Evolutionary conservation across 306 rosid species (phyloP).

Genomic region (Gleditsia sinensis): DNA sequence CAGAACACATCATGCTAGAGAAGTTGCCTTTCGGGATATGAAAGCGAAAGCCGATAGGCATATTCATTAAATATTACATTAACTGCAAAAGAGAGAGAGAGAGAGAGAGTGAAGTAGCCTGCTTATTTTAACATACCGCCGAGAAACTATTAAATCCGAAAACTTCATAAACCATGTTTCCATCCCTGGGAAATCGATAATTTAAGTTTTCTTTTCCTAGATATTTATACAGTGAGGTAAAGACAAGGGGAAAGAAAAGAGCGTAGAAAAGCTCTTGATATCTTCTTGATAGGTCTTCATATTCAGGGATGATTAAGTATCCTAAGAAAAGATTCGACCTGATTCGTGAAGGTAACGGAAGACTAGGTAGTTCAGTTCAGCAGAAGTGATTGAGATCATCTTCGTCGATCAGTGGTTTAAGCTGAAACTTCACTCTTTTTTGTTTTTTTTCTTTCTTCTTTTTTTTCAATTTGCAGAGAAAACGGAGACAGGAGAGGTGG

Average conservation of each 20-base stretch:
- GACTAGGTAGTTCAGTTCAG: constrained; percentile 53
- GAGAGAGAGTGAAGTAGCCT: background rate
- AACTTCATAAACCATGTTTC: background rate
- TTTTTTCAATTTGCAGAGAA: too few relatives aligned
- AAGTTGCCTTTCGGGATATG: background rate
- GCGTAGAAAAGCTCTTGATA: background rate
- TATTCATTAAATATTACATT: background rate
- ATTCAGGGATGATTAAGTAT: background rate
- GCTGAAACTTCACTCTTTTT: background rate
- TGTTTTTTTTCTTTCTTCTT: too few relatives aligned
- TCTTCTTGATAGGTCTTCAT: background rate
- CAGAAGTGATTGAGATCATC: constrained; percentile 56
- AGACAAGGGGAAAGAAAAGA: background rate
- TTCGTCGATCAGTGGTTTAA: constrained; percentile 25
- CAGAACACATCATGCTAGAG: background rate
- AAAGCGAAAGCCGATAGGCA: background rate
- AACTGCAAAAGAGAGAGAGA: background rate
- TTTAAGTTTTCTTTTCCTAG: background rate
- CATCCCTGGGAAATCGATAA: background rate
- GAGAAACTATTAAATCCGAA: background rate
- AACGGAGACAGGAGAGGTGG: background rate
- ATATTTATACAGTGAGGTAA: background rate
- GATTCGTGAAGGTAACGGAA: constrained; percentile 73
- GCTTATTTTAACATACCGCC: background rate
- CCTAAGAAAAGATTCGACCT: constrained; percentile 26